Evolutionary conservation across 768 basidiomycete species (phyloP), one percentile per base, ranked within the genome.

Genomic region (Sistotremastrum niveocremeum): DNA sequence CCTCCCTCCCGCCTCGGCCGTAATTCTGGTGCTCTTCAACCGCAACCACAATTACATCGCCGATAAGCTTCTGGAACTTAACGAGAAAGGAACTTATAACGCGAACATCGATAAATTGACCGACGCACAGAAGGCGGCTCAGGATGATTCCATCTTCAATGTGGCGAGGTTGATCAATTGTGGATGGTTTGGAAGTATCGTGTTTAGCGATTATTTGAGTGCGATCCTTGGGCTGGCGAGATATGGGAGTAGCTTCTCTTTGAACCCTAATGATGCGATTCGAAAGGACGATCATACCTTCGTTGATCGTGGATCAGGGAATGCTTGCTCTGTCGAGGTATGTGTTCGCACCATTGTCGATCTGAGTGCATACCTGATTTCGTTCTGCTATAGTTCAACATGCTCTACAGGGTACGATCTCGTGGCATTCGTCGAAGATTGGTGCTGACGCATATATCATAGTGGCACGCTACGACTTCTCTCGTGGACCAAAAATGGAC

Each of bases 21-120:
- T 81, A 1, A 68, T 88, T 39, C 64, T 84, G 5, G 69, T 88
- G 39, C 61, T 89, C 10, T 64, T 89, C 42, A 72, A 64, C 50
- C 73, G 84, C 38, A 85, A 86, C 51, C 84, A 86, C 49, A 87
- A 83, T 83, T 86, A 70, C 54, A 72, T 84, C 41, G 82, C 83
- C 0, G 65, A 79, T 45, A 79, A 72, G 53, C 64, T 87, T 31
- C 55, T 81, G 7, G 65, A 71, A 44, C 77, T 87, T 60, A 84
- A 89, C 55, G 84, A 89, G 60, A 55, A 59, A 11, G 67, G 70
- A 7, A 70, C 61, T 2, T 82, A 69, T 57, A 43, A 45, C 10
- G 38, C 51, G 38, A 28, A 44, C 2, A 33, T 49, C 6, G 49
- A 56, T 40, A 33, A 51, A 49, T 5, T 47, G 32, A 46, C 51